Evolutionary conservation across 179 eudicot species (phyloP).

Genomic region (Camellia oleifera): DNA sequence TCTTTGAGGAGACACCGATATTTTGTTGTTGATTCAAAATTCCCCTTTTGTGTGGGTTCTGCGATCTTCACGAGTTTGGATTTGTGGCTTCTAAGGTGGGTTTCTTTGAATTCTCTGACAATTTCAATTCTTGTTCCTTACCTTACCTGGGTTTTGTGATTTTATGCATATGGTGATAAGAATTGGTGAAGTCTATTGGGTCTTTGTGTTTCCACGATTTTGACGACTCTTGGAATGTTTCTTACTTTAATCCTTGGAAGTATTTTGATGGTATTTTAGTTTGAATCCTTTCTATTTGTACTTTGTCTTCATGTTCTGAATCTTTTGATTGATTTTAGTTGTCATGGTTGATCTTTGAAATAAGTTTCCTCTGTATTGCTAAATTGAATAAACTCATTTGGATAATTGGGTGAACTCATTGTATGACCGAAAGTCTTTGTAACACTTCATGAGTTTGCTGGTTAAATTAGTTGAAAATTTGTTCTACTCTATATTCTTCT

Average conservation of each 20-base stretch:
- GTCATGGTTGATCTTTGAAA: background rate
- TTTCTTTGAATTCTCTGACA: background rate
- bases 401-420: background rate
- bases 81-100: background rate
- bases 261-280: background rate
- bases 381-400: background rate
- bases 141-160: background rate
- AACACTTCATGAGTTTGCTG: background rate
- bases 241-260: background rate
- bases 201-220: background rate
- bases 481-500: background rate
- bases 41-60: background rate
- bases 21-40: background rate
- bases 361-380: background rate
- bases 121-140: background rate
- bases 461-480: background rate
- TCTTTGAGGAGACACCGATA: background rate
- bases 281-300: background rate
- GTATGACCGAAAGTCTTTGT: background rate
- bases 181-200: background rate
- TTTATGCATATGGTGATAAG: background rate
- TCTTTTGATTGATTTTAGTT: background rate
- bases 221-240: background rate
- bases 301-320: background rate
- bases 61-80: background rate